phyloP scores from a whole-genome alignment of 1,284 basidiomycete genomes.

The Melampsora larici-populina region DNA sequence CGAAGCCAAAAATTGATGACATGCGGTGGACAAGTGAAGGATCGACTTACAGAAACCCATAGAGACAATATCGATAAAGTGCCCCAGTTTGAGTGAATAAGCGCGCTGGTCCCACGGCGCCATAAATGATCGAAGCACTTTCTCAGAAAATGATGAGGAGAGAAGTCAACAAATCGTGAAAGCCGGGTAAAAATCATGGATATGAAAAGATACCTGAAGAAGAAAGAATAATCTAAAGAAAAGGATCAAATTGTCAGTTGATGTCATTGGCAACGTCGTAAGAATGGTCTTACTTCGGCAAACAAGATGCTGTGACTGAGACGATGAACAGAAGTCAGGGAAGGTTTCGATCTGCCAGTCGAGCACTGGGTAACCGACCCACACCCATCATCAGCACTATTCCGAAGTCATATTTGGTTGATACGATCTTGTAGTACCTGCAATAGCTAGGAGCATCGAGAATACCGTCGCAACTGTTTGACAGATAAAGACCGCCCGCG shows the following conservation, averaged over 20 bases:
- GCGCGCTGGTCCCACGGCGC: conserved; percentile 18
- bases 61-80: conserved; percentile 27
- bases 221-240: too few species aligned
- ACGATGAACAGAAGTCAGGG: conserved; percentile 31
- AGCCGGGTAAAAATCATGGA: neutral
- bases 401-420: too few species aligned
- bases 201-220: neutral
- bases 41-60: conserved; percentile 28
- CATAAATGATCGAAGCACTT: conserved; percentile 40
- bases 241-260: too few species aligned
- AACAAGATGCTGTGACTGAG: conserved; percentile 9
- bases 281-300: conserved; percentile 16
- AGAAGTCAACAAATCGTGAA: neutral
- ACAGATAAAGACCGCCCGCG: conserved; percentile 20
- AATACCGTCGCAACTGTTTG: conserved; percentile 32
- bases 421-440: conserved; percentile 8
- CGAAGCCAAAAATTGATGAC: too few species aligned
- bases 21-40: too few species aligned
- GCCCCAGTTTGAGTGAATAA: conserved; percentile 25
- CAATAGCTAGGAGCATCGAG: conserved; percentile 18
- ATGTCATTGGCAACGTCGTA: too few species aligned
- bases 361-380: too few species aligned
- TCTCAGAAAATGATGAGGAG: neutral
- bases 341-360: conserved; percentile 35
- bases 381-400: too few species aligned